phyloP scores from a whole-genome alignment of 805 yeast species.

The Pichia eremophila region DNA sequence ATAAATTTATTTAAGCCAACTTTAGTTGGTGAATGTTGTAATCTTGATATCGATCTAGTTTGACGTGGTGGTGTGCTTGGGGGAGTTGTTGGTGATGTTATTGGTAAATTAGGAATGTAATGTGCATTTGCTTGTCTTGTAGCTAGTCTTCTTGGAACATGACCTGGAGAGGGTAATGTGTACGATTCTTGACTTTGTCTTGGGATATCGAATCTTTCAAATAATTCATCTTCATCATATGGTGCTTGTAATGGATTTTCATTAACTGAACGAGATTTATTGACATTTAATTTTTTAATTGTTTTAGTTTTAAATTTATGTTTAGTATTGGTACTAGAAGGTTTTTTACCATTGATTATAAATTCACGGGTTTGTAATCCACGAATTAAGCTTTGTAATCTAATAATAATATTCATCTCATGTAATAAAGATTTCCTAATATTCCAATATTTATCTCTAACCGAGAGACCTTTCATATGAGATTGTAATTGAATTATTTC shows the following conservation, averaged over 20 bases:
- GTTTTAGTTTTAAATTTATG: neutral
- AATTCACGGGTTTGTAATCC: conserved; percentile 21
- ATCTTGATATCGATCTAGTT: conserved; percentile 3
- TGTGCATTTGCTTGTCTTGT: conserved; percentile 1
- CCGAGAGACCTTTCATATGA: conserved; percentile 24
- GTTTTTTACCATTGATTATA: neutral
- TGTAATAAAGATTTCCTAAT: conserved; percentile 13
- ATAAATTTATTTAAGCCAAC: conserved; percentile 17
- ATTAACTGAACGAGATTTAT: neutral
- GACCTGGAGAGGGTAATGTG: neutral
- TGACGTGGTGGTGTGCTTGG: neutral
- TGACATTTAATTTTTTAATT: neutral
- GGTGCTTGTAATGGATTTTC: conserved; percentile 1
- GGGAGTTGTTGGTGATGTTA: neutral
- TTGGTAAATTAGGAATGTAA: conserved; percentile 8
- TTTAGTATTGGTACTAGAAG: neutral
- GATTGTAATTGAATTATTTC: conserved; percentile 28
- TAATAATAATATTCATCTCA: conserved; percentile 19
- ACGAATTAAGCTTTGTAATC: conserved; percentile 36
- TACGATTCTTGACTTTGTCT: neutral
- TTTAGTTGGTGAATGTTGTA: conserved; percentile 13
- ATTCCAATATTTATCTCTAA: conserved; percentile 13
- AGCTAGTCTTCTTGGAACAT: conserved; percentile 8
- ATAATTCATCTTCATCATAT: conserved; percentile 7
- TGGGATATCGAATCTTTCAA: conserved; percentile 9